Evolutionary conservation across 2,329 filamentous ascomycete genomes (phyloP).

Genomic region (Diaporthe longicolla): DNA sequence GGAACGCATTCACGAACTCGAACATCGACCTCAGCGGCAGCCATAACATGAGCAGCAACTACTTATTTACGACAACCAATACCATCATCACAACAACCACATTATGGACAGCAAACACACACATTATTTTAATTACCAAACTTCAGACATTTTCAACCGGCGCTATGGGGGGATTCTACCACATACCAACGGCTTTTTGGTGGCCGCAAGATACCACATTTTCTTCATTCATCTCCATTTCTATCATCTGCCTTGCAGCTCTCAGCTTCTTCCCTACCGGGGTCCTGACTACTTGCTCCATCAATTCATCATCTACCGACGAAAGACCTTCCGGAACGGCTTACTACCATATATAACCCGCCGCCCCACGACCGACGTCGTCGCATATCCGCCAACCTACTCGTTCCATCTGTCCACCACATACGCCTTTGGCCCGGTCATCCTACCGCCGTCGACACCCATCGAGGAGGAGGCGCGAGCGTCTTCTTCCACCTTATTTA

Average conservation of each 20-base stretch:
- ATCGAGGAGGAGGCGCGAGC: neutral
- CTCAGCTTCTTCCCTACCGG: neutral
- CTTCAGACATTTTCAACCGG: conserved; percentile 30
- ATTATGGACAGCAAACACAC: neutral
- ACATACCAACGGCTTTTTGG: conserved; percentile 5
- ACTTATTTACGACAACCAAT: neutral
- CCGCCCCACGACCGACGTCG: no score
- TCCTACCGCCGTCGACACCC: neutral
- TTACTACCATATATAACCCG: no score
- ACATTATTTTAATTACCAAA: conserved; percentile 7
- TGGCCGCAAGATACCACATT: conserved; percentile 32
- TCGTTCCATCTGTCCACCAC: neutral
- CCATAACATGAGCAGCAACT: no score
- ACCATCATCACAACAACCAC: no score
- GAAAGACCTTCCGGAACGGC: neutral
- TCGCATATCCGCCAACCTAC: neutral
- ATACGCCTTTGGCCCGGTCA: neutral
- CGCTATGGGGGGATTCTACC: conserved; percentile 12
- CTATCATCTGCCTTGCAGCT: neutral
- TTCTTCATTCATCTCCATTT: neutral
- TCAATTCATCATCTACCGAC: neutral
- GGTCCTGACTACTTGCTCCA: neutral
- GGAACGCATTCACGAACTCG: neutral
- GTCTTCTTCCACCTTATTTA: neutral
- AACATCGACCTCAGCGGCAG: no score